Percentiles rank a stretch among this genome's conserved stretches.
Conservation (phyloP, 441 rosid genomes). For the Aquilaria agallochum region DNA sequence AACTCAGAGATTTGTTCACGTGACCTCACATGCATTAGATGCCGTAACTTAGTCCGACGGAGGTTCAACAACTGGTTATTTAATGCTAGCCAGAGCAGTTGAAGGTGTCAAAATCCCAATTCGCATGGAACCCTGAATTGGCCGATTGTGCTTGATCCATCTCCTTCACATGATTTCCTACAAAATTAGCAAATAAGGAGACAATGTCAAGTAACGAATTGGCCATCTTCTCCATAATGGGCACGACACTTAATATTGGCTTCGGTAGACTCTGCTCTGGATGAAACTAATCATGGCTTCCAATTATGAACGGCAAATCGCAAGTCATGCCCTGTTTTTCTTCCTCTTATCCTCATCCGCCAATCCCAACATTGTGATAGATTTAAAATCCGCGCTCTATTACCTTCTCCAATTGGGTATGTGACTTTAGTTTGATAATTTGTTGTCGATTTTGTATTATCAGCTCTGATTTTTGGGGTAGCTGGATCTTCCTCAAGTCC, state of each 20-base stretch:
- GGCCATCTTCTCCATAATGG: background rate
- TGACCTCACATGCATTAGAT: too few relatives aligned
- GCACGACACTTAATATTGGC: conserved; percentile 7
- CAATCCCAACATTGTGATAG: conserved; percentile 23
- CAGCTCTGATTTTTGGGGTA: conserved; percentile 25
- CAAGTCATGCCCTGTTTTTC: conserved; percentile 8
- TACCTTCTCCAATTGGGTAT: conserved; percentile 45
- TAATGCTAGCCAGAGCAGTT: too few relatives aligned
- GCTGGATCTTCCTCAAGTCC: conserved; percentile 52
- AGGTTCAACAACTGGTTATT: too few relatives aligned
- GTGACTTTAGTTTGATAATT: conserved; percentile 55
- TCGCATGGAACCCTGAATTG: too few relatives aligned
- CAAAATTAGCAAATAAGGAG: too few relatives aligned
- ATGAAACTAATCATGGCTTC: conserved; percentile 42
- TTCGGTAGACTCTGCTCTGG: conserved; percentile 12
- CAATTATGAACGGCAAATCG: conserved; percentile 21
- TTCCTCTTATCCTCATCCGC: conserved; percentile 18
- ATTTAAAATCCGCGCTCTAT: background rate
- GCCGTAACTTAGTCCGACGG: too few relatives aligned
- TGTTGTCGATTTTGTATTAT: conserved; percentile 24
- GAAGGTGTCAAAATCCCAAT: too few relatives aligned
- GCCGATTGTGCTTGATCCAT: too few relatives aligned
- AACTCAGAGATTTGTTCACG: too few relatives aligned
- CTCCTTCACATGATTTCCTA: too few relatives aligned
- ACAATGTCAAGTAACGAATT: background rate